Conservation (phyloP, 192 early-diverging fungal genomes). For the Linnemannia exigua region DNA sequence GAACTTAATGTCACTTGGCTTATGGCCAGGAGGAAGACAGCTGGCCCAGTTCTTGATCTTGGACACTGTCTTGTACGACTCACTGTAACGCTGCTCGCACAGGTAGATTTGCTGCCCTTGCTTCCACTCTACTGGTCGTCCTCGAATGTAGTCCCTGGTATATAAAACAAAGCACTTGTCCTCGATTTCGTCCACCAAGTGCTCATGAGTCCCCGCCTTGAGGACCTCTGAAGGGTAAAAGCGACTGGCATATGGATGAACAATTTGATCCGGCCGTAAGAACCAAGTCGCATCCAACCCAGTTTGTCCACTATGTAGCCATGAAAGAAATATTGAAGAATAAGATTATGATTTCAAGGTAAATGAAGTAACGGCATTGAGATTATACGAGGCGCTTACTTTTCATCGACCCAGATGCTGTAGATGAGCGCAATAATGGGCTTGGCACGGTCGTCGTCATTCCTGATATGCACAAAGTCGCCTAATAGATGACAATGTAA, state of each 20-base stretch:
- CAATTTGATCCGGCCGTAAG: slow-evolving; percentile 77
- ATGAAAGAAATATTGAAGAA: not conserved
- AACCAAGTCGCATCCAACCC: slow-evolving; percentile 72
- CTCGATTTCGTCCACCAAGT: slow-evolving; percentile 66
- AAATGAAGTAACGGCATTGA: not conserved
- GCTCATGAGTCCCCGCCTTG: slow-evolving; percentile 70
- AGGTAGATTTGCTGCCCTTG: slow-evolving; percentile 70
- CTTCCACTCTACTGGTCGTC: slow-evolving; percentile 61
- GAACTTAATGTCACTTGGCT: slow-evolving; percentile 52
- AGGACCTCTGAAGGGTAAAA: slow-evolving; percentile 80
- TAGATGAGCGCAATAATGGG: slow-evolving; percentile 75
- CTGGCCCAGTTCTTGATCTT: slow-evolving; percentile 79
- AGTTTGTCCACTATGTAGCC: slow-evolving; percentile 37
- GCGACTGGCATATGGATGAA: slow-evolving; percentile 64
- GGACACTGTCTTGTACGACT: slow-evolving; percentile 62
- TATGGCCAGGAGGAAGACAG: slow-evolving; percentile 64
- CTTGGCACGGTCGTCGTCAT: slow-evolving; percentile 66
- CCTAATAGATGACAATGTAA: slow-evolving; percentile 44
- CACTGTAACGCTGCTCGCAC: slow-evolving; percentile 76
- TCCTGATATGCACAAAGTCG: slow-evolving; percentile 75
- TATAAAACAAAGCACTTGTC: slow-evolving; percentile 74
- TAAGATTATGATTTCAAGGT: too few species aligned
- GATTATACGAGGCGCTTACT: slow-evolving; percentile 28
- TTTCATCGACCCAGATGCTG: slow-evolving; percentile 63
- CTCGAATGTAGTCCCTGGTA: slow-evolving; percentile 69